Base-by-base conservation (phyloP, 257 asterid species). In the Echium plantagineum region DNA sequence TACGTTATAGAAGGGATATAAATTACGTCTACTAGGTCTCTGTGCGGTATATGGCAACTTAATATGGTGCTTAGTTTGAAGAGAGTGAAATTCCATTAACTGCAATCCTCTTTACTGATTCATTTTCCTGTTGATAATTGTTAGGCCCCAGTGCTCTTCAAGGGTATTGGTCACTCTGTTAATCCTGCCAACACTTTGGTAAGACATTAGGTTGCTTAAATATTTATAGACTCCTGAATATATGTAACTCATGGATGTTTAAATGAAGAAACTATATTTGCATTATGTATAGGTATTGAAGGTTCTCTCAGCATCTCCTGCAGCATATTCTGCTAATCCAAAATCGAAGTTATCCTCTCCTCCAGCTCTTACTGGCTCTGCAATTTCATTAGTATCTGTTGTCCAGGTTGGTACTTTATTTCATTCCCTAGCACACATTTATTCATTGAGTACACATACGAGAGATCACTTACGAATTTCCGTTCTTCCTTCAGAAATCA, bases 91-190 rank as follows among this genome's bases (percentile, higher is more conserved):
- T 20, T 53, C 4, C 57, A n/a, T 53, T 13, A n/a, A 42, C 9
- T 64, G 42, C 57, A 10, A 18, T 63, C 28, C 9, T 6, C 21
- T 49, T 51, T 67, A 48, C 61, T 64, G 47, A 55, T 49, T 21
- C 7, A 26, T 54, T 57, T 28, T 28, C 54, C 55, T 63, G 66
- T 49, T 62, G 20, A 46, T 20, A 57, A 22, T 64, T 3, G 62
- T 47, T 83, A 90, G 96, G 94, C 89, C 66, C 97, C 96, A 12
- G 84, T 90, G 61, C 83, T 90, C 66, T 90, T 81, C 63, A 86
- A 78, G 74, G 97, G 97, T 68, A 80, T 82, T 54, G 94, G 97
- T 35, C 97, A 87, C 72, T 81, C 86, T 2, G 69, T 90, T 61
- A 83, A 81, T 77, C 84, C 94, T 53, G 80, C 88, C 52, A 90